Evolutionary conservation across 768 basidiomycete species (phyloP), one percentile per base, ranked within the genome.

Genomic region (Suillus hirtellus): DNA sequence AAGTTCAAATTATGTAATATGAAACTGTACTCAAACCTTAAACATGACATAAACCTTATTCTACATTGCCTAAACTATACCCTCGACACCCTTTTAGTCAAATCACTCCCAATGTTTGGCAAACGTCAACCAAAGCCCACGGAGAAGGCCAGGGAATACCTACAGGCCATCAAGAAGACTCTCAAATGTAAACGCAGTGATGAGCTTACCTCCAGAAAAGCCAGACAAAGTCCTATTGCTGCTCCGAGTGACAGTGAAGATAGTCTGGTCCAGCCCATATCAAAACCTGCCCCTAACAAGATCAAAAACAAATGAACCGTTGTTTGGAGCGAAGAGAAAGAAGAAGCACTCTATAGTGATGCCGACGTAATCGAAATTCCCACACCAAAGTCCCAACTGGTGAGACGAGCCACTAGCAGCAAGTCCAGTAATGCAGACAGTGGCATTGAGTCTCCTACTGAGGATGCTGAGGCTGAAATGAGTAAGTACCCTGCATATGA

Each of bases 1-100:
- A 54, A 54, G 52, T 37, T 44, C 43, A 44, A 44, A 44, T 44
- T 44, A 44, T 44, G 43, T 44, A 44, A 44, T n/a, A 9, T 44
- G n/a, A 44, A 44, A 44, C 19, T 44, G 43, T 44, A 44, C 43
- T 43, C 1, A 6, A 43, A 43, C 43, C 43, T 43, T 43, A 19
- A 43, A 43, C 43, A 43, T 43, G 43, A 43, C 12, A 43, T 19
- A 44, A 44, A 44, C 43, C 43, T 44, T 44, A 44, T 44, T 44
- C 19, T 44, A 44, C 19, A 44, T 44, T 44, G 43, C 43, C 17
- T 44, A 44, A 19, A 44, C 43, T 44, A 44, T n/a, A 44, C 19
- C 43, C 43, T 19, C 8, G 5, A 42, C 6, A 42, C 43, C 17
- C 7, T 44, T 44, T 44, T 44, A 44, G 43, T 44, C 43, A 44